Evolutionary conservation across 371 early-diverging fungal species (phyloP).

Genomic region (Apophysomyces ossiformis): DNA sequence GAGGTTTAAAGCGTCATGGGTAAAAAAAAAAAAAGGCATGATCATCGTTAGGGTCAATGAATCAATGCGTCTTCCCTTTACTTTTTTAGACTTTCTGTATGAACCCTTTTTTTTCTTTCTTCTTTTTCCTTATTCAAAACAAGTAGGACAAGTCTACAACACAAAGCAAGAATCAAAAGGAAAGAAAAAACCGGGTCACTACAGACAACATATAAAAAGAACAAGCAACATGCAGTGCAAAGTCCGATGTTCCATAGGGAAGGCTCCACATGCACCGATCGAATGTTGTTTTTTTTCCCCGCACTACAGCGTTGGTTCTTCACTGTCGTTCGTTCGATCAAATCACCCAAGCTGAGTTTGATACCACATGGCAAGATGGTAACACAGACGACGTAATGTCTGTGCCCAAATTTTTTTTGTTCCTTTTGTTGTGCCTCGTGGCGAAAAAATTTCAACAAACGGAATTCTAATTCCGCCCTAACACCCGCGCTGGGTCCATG

Average conservation of each 20-base stretch:
- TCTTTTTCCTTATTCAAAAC: too few relatives aligned
- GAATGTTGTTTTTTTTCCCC: conserved; percentile 8
- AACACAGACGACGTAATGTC: conserved; percentile 10
- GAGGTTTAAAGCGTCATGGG: conserved; percentile 6
- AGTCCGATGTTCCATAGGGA: conserved; percentile 10
- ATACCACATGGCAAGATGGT: conserved; percentile 6
- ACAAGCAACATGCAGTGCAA: background rate
- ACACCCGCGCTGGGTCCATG: conserved; percentile 12
- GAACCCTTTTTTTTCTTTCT: background rate
- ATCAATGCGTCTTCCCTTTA: too few relatives aligned
- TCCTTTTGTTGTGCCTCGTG: conserved; percentile 2
- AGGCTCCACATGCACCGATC: conserved; percentile 10
- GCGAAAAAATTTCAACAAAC: conserved; percentile 1
- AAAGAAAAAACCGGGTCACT: background rate
- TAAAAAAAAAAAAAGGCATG: conserved; percentile 5
- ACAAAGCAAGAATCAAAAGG: background rate
- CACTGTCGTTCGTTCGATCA: conserved; percentile 7
- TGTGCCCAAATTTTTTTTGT: conserved; percentile 8
- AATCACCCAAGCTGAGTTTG: conserved; percentile 6
- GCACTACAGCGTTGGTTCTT: conserved; percentile 6
- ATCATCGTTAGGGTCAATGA: background rate
- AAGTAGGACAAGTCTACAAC: too few relatives aligned
- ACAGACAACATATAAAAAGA: background rate
- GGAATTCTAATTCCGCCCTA: background rate
- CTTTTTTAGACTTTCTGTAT: background rate